phyloP scores from a whole-genome alignment of 176 grass and related monocot genomes.

The Neostapfia colusana region DNA sequence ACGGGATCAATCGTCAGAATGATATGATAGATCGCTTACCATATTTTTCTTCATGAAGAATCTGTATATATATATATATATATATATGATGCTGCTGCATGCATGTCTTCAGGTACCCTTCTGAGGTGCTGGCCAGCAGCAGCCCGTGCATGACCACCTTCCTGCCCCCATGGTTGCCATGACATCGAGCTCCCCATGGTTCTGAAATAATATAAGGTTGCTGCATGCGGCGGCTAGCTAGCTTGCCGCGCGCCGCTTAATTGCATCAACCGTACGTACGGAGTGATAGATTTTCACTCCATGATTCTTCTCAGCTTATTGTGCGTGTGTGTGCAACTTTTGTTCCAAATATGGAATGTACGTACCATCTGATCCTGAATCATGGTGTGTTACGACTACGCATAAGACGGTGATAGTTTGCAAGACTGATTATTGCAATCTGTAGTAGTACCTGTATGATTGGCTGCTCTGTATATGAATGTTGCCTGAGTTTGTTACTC shows the following conservation, averaged over 20 bases:
- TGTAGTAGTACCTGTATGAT: too few relatives aligned
- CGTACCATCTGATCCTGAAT: neutral
- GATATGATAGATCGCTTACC: too few relatives aligned
- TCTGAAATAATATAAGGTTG: constrained; percentile 40
- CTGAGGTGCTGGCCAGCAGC: constrained; percentile 65
- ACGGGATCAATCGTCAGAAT: too few relatives aligned
- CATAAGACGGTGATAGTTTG: neutral
- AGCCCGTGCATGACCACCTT: constrained; percentile 68
- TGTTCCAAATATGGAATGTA: neutral
- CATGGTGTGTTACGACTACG: neutral
- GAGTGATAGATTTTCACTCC: constrained; percentile 6
- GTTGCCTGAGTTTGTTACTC: too few relatives aligned
- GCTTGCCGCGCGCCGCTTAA: neutral
- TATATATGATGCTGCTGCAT: too few relatives aligned
- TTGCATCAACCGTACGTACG: neutral
- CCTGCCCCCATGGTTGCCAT: constrained; percentile 81
- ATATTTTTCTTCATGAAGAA: too few relatives aligned
- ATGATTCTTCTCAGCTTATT: constrained; percentile 16
- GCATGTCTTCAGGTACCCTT: constrained; percentile 73
- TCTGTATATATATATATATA: too few relatives aligned
- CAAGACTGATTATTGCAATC: neutral
- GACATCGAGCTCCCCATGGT: constrained; percentile 12
- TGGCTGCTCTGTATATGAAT: too few relatives aligned
- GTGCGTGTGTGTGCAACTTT: constrained; percentile 7
- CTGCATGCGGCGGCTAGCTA: too few relatives aligned